Conservation (phyloP, 371 early-diverging fungal species). For the Mortierella sp. region DNA sequence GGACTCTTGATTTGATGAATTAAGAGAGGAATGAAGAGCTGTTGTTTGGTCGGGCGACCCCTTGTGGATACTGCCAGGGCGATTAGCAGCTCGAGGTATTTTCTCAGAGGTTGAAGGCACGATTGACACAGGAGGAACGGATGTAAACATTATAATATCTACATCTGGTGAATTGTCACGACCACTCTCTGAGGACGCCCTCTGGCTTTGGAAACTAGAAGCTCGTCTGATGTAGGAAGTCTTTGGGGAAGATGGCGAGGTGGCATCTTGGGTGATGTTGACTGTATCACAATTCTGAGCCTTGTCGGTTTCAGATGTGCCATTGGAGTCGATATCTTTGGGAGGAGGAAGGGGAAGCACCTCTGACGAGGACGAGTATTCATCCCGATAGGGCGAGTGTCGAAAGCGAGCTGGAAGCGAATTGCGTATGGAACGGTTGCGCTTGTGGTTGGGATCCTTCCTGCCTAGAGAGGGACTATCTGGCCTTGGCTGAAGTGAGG, state of each 20-base stretch:
- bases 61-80: constrained; percentile 29
- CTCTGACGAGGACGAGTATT: constrained; percentile 28
- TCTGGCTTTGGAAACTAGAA: constrained; percentile 39
- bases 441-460: constrained; percentile 18
- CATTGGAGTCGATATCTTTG: background rate
- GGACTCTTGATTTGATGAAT: constrained; percentile 33
- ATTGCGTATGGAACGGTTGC: constrained; percentile 20
- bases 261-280: background rate
- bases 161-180: constrained; percentile 21
- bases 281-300: background rate
- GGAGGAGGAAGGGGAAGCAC: constrained; percentile 21
- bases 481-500: constrained; percentile 18
- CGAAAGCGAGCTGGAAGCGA: constrained; percentile 48
- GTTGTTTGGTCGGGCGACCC: constrained; percentile 43
- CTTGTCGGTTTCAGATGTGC: background rate
- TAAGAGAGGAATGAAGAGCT: constrained; percentile 10
- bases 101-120: constrained; percentile 30
- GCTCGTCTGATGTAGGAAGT: constrained; percentile 38
- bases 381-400: constrained; percentile 13
- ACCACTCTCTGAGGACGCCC: constrained; percentile 17
- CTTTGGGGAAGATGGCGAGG: constrained; percentile 19
- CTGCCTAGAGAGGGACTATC: constrained; percentile 4
- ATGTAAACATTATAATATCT: constrained; percentile 56
- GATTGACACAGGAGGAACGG: constrained; percentile 50
- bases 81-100: constrained; percentile 16